These are phyloP conservation scores for Teunomyces barrocoloradensis DNA, from an alignment of 805 yeast species.

Conservation along the genomic window DNA sequence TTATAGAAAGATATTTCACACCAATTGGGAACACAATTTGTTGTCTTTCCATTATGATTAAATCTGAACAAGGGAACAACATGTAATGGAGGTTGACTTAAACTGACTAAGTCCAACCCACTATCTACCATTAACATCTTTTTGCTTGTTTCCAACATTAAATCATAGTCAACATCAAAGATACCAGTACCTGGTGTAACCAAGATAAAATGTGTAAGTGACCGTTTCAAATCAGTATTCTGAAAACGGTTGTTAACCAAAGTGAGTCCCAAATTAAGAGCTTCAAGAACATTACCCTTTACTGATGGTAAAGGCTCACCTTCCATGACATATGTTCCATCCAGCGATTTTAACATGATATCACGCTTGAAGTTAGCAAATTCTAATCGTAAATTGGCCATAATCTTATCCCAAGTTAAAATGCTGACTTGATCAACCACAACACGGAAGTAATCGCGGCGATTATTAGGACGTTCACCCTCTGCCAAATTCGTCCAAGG, in stretches of 20 bases:
- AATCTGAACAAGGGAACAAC: conserved; percentile 86
- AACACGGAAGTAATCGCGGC: conserved; percentile 82
- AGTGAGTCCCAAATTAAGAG: conserved; percentile 79
- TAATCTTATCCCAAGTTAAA: conserved; percentile 85
- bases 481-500: conserved; percentile 59
- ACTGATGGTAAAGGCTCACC: conserved; percentile 72
- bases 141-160: conserved; percentile 70
- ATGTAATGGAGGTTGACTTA: conserved; percentile 89
- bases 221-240: conserved; percentile 83
- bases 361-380: conserved; percentile 80
- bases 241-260: conserved; percentile 72
- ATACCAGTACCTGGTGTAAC: conserved; percentile 93
- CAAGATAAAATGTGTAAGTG: conserved; percentile 85
- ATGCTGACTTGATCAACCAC: conserved; percentile 94
- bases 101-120: conserved; percentile 83
- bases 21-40: conserved; percentile 91
- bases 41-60: conserved; percentile 45
- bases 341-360: conserved; percentile 49
- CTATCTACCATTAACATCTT: conserved; percentile 75
- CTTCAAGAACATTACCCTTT: conserved; percentile 86
- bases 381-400: conserved; percentile 82
- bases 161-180: conserved; percentile 83
- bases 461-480: conserved; percentile 68
- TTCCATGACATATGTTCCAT: conserved; percentile 14
- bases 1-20: conserved; percentile 90